These are phyloP conservation scores for Omphalea diandra DNA, from an alignment of 441 rosid genomes.

Conservation along the genomic window DNA sequence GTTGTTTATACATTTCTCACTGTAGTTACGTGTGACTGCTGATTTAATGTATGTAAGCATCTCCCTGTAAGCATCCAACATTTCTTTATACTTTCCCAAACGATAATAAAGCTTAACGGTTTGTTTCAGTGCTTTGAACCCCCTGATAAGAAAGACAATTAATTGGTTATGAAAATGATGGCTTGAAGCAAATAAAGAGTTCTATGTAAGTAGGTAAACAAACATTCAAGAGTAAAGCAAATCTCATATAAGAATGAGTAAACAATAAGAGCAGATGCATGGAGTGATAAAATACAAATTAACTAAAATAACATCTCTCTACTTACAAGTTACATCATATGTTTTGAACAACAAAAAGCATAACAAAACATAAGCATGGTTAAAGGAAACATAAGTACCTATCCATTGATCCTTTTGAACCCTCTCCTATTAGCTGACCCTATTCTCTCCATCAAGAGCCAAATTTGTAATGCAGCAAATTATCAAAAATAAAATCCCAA, in stretches of 20 bases:
- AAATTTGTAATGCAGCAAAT: neutral
- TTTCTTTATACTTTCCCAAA: conserved; percentile 76
- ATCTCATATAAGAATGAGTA: neutral
- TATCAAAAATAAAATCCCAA: neutral
- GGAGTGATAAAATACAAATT: neutral
- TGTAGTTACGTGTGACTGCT: conserved; percentile 94
- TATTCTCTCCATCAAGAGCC: neutral
- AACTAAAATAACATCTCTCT: neutral
- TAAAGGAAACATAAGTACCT: neutral
- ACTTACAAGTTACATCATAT: neutral
- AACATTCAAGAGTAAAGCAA: neutral
- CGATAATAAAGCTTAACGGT: conserved; percentile 97
- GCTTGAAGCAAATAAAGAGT: neutral
- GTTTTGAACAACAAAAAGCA: neutral
- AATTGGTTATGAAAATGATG: neutral
- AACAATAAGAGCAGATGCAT: neutral
- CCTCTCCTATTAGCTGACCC: neutral
- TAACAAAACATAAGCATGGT: neutral
- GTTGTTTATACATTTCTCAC: conserved; percentile 97
- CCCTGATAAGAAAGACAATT: conserved; percentile 51
- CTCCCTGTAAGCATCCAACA: conserved; percentile 95
- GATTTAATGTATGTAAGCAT: conserved; percentile 97
- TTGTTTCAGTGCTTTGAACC: conserved; percentile 97
- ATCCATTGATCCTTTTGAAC: neutral
- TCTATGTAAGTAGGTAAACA: neutral